These are phyloP conservation scores for Pestalotiopsis sp. DNA, from an alignment of 2,329 filamentous ascomycete species.

Conservation along the genomic window DNA sequence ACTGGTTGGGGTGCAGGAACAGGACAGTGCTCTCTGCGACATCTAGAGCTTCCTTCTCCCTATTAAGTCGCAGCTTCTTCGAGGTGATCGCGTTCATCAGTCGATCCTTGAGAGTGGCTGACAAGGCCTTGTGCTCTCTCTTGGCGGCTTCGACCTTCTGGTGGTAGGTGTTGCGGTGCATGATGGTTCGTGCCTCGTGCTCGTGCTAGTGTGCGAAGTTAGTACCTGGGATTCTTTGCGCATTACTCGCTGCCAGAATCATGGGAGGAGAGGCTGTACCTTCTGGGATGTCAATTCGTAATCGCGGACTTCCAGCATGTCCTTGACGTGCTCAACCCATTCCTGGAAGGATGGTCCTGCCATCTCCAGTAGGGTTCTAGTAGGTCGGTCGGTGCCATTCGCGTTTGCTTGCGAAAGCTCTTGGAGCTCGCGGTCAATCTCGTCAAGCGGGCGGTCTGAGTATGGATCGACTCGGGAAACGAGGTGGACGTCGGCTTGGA, in stretches of 20 bases:
- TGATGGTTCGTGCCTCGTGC: constrained; percentile 63
- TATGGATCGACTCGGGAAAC: constrained; percentile 74
- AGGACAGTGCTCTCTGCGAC: constrained; percentile 68
- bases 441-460: constrained; percentile 49
- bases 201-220: constrained; percentile 50
- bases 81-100: constrained; percentile 66
- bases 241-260: not conserved
- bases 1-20: constrained; percentile 69
- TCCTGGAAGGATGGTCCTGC: constrained; percentile 84
- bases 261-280: constrained; percentile 51
- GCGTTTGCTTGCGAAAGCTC: constrained; percentile 38
- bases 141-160: constrained; percentile 66
- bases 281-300: constrained; percentile 78
- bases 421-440: constrained; percentile 45
- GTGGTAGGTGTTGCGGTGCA: constrained; percentile 60
- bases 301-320: constrained; percentile 86
- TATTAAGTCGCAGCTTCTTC: constrained; percentile 66
- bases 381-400: constrained; percentile 38
- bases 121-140: constrained; percentile 62
- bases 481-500: constrained; percentile 64
- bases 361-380: constrained; percentile 66
- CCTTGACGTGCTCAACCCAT: constrained; percentile 85
- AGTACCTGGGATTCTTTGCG: not conserved
- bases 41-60: constrained; percentile 70
- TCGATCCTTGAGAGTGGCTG: constrained; percentile 66